Conservation (phyloP, 805 yeast species). For the Starmera dryadoides region DNA sequence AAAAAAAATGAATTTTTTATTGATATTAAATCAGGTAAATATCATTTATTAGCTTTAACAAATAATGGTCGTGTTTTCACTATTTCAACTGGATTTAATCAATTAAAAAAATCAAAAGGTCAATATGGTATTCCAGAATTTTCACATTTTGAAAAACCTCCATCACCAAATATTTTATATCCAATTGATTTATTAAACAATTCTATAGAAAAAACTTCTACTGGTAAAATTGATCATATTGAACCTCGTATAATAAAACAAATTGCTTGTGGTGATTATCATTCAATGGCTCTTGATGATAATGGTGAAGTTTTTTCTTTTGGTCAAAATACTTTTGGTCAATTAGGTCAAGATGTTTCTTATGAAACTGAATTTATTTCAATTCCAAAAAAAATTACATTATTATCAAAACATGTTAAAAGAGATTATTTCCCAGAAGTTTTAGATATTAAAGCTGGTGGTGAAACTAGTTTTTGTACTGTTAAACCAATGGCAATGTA, state of each 20-base stretch:
- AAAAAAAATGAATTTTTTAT: constrained; percentile 40
- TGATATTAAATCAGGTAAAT: constrained; percentile 52
- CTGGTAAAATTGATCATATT: constrained; percentile 12
- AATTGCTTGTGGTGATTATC: constrained; percentile 69
- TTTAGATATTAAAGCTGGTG: constrained; percentile 58
- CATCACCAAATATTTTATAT: constrained; percentile 38
- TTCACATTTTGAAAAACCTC: constrained; percentile 57
- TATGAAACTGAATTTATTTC: constrained; percentile 63
- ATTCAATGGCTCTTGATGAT: constrained; percentile 62
- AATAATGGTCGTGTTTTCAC: constrained; percentile 54
- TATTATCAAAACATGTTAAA: constrained; percentile 32
- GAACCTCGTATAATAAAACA: constrained; percentile 40
- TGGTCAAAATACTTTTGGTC: constrained; percentile 84
- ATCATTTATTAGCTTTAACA: constrained; percentile 63
- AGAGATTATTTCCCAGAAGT: constrained; percentile 39
- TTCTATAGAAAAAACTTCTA: constrained; percentile 19
- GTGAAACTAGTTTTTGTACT: constrained; percentile 52
- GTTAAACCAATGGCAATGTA: constrained; percentile 25
- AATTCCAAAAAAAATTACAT: constrained; percentile 52
- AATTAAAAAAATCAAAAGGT: constrained; percentile 46
- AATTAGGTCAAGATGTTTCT: constrained; percentile 64
- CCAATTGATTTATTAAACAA: constrained; percentile 56
- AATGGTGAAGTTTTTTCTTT: constrained; percentile 74
- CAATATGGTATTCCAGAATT: constrained; percentile 77
- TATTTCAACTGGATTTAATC: constrained; percentile 46